phyloP scores from a whole-genome alignment of 176 grass and related monocot species.

The Zoysia japonica region DNA sequence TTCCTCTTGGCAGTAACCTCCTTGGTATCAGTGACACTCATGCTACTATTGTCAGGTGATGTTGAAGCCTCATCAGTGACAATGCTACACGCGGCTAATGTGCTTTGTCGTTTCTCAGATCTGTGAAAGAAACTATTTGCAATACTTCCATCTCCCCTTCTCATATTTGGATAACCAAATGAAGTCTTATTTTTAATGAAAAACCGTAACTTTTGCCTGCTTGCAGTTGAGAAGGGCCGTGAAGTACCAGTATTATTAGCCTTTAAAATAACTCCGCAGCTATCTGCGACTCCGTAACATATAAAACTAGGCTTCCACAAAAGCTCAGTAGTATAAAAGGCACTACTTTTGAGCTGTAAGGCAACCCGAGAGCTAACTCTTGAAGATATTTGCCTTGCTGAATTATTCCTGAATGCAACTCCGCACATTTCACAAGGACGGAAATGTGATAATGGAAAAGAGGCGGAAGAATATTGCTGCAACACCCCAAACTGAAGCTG shows the following conservation, averaged over 20 bases:
- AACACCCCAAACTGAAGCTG: constrained; percentile 63
- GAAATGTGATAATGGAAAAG: constrained; percentile 35
- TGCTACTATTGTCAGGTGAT: constrained; percentile 18
- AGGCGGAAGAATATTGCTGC: constrained; percentile 48
- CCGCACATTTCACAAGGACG: constrained; percentile 37
- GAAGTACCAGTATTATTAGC: constrained; percentile 28
- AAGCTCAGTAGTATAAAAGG: constrained; percentile 57
- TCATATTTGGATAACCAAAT: constrained; percentile 28
- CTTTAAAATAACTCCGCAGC: constrained; percentile 32
- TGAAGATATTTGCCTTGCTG: constrained; percentile 35
- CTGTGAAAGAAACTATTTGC: constrained; percentile 33
- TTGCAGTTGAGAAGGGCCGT: constrained; percentile 41
- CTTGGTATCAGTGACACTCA: constrained; percentile 4
- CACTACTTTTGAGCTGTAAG: constrained; percentile 46
- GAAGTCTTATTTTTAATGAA: constrained; percentile 29
- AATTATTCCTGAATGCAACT: constrained; percentile 44
- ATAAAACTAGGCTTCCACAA: constrained; percentile 21
- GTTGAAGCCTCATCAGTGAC: constrained; percentile 42
- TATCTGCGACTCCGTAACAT: constrained; percentile 12
- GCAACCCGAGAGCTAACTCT: constrained; percentile 33
- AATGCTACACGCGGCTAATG: constrained; percentile 33
- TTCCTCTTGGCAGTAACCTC: constrained; percentile 22
- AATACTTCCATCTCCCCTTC: constrained; percentile 36
- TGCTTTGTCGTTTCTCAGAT: constrained; percentile 53
- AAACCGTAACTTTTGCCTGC: constrained; percentile 38